phyloP scores from a whole-genome alignment of 2,329 filamentous ascomycete genomes.

The Scytalidium lignicola region DNA sequence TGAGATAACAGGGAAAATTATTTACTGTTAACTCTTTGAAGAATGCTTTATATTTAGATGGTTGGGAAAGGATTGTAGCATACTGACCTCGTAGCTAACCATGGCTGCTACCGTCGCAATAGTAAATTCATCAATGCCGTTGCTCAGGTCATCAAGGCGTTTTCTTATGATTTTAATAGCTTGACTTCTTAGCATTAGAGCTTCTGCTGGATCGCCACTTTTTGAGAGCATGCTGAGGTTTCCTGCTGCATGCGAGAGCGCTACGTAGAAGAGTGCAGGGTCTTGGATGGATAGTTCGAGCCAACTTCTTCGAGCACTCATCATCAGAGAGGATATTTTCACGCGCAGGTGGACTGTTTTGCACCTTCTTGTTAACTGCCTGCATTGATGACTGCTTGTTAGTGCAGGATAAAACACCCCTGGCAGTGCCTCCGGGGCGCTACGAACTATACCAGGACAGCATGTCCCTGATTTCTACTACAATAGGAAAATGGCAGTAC shows the following conservation, averaged over 20 bases:
- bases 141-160: conserved; percentile 2
- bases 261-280: conserved; percentile 9
- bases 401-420: too few species aligned
- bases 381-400: too few species aligned
- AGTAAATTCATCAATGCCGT: conserved; percentile 8
- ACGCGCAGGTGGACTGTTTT: too few species aligned
- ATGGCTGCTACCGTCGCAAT: conserved; percentile 11
- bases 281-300: conserved; percentile 11
- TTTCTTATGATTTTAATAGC: conserved; percentile 13
- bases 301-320: conserved; percentile 10
- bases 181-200: conserved; percentile 10
- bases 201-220: conserved; percentile 10
- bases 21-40: background rate
- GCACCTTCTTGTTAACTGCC: too few species aligned
- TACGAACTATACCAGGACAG: too few species aligned
- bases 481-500: too few species aligned
- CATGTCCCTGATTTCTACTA: too few species aligned
- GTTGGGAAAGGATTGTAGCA: background rate
- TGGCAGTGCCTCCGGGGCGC: too few species aligned
- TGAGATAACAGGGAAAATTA: background rate
- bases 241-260: conserved; percentile 14
- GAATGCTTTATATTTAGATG: too few species aligned
- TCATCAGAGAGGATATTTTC: conserved; percentile 6
- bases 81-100: conserved; percentile 13
- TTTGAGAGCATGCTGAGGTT: conserved; percentile 8